Percentiles rank a stretch among this genome's conserved stretches.
Conservation (phyloP, 257 asterid species). For the Eustoma russellianum region DNA sequence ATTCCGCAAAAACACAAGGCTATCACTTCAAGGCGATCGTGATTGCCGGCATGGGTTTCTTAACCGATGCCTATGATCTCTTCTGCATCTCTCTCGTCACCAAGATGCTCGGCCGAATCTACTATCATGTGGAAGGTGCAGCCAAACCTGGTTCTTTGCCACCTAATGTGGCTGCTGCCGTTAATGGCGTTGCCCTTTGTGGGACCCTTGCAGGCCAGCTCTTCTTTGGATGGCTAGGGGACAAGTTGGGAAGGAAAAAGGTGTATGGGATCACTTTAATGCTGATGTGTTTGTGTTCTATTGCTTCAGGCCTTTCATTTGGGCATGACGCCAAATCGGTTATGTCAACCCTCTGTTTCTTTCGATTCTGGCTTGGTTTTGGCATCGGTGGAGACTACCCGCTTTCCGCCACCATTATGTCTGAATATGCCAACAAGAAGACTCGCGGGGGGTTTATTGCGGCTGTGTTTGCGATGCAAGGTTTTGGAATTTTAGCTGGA, state of each 20-base stretch:
- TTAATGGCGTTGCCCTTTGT: constrained; percentile 52
- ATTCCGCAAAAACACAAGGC: constrained; percentile 55
- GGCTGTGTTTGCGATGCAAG: constrained; percentile 65
- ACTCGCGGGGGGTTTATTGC: constrained; percentile 58
- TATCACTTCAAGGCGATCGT: constrained; percentile 58
- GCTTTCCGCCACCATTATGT: constrained; percentile 63
- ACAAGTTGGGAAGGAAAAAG: constrained; percentile 43
- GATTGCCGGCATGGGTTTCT: constrained; percentile 64
- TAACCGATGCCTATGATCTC: constrained; percentile 62
- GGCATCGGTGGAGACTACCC: constrained; percentile 67
- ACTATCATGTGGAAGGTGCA: constrained; percentile 39
- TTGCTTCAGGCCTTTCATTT: constrained; percentile 52
- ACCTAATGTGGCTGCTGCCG: constrained; percentile 47
- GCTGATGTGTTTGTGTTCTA: constrained; percentile 39
- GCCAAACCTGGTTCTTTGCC: constrained; percentile 48
- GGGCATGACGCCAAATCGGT: constrained; percentile 29
- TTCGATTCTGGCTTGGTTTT: constrained; percentile 59
- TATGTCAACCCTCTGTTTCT: constrained; percentile 51
- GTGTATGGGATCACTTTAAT: constrained; percentile 47
- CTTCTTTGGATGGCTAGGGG: constrained; percentile 64
- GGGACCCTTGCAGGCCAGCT: constrained; percentile 57
- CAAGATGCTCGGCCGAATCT: constrained; percentile 55
- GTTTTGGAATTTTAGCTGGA: constrained; percentile 48
- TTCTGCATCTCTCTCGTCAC: constrained; percentile 62
- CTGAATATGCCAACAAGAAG: constrained; percentile 56